phyloP scores from a whole-genome alignment of 2,329 filamentous ascomycete genomes.

The Cercospora sesami region DNA sequence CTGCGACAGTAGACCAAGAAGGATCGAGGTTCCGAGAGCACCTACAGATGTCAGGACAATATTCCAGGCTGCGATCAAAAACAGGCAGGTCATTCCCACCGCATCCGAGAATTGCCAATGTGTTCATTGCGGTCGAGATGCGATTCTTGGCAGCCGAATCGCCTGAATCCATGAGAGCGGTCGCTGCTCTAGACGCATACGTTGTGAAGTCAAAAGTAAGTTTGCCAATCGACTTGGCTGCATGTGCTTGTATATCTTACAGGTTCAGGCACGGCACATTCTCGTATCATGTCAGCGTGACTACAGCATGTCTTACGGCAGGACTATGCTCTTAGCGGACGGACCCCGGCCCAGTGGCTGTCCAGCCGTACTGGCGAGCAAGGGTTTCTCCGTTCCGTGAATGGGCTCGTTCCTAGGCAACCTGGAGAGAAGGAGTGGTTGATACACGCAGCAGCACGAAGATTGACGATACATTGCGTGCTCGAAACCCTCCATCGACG shows the following conservation, averaged over 20 bases:
- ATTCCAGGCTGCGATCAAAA: not conserved
- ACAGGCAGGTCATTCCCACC: not conserved
- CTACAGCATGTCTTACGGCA: not conserved
- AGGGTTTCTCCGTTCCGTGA: not conserved
- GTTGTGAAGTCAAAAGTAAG: not conserved
- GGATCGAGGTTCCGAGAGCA: conserved; percentile 17
- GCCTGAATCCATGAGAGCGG: not conserved
- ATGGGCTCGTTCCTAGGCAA: too few relatives aligned
- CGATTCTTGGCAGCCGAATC: not conserved
- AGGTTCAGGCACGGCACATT: not conserved
- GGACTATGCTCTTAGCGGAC: not conserved
- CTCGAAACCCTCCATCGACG: too few relatives aligned
- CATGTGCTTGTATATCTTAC: not conserved
- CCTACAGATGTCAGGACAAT: not conserved
- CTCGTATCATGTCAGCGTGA: not conserved
- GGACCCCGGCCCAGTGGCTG: not conserved
- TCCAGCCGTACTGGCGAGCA: not conserved
- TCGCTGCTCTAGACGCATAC: not conserved
- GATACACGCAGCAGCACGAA: too few relatives aligned
- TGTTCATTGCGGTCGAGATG: not conserved
- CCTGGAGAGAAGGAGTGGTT: too few relatives aligned
- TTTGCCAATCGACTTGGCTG: not conserved
- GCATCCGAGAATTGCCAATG: not conserved
- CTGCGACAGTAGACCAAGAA: conserved; percentile 8
- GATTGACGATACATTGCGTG: too few relatives aligned